Base-by-base conservation (phyloP, 768 basidiomycete genomes). In the Cystobasidium tubakii region DNA sequence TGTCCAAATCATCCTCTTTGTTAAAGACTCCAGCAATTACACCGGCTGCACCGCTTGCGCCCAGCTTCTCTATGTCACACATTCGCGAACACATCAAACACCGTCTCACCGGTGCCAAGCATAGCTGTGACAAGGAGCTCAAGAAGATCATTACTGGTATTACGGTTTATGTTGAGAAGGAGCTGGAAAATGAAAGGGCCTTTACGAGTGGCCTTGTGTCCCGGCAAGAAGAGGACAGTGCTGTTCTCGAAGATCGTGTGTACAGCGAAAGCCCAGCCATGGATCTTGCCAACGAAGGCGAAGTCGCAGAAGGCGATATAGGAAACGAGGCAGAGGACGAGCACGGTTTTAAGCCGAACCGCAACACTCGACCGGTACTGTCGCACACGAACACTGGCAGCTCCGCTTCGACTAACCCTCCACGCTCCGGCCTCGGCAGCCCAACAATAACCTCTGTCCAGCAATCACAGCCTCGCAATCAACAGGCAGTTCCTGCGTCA, bases 91-190 rank as follows among this genome's bases (percentile, higher is more conserved):
- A 97, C 83, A 91, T 98, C 79, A 91, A 90, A 44, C 87, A 92
- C 76, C 88, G 96, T 73, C 87, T 98, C 82, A 90, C 88, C 83
- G 89, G 89, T 1, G 93, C 95, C 73, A 98, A 99, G 84, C 87
- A 90, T 64, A 90, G 91, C 76, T 99, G 95, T 84, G 92, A 99
- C 86, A 90, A 90, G 84, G 92, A 96, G 82, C 87, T 99, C 10
- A 88, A 89, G 79, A 89, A 92, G 80, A 90, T 97, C 80, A 92
- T 94, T 74, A 89, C 91, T 82, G 91, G 88, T 74, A 93, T 99
- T 84, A 95, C 95, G 76, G 82, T 87, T 44, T 97, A 92, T 82
- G 95, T 96, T 77, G 95, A 99, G 83, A 90, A 92, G 80, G 87
- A 89, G 78, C 85, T 95, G 43, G 85, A 89, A 55, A 90, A 91